These are phyloP conservation scores for Galerina marginata DNA, from an alignment of 768 basidiomycete species.

Conservation along the genomic window DNA sequence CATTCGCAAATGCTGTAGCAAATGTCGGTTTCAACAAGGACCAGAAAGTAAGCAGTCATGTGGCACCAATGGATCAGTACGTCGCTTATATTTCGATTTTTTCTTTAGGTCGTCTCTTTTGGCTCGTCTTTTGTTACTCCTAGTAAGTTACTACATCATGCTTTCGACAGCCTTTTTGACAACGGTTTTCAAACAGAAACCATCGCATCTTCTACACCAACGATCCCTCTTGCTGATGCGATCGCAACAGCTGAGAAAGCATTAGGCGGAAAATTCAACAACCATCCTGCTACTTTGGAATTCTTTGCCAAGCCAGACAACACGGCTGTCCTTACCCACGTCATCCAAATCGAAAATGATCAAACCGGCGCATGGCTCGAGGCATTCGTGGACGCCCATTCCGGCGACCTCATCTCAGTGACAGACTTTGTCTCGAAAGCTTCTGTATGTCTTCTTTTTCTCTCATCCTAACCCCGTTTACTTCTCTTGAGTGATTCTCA, in stretches of 20 bases:
- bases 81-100: not conserved
- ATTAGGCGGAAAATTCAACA: constrained; percentile 48
- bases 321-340: constrained; percentile 46
- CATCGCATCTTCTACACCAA: constrained; percentile 44
- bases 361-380: constrained; percentile 56
- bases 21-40: constrained; percentile 37
- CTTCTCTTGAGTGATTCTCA: not conserved
- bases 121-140: constrained; percentile 34
- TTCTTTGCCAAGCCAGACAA: constrained; percentile 49
- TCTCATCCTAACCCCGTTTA: not conserved
- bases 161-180: not conserved
- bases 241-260: constrained; percentile 41
- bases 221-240: constrained; percentile 40
- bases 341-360: constrained; percentile 42
- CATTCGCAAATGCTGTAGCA: constrained; percentile 38
- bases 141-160: not conserved
- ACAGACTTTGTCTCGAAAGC: constrained; percentile 59
- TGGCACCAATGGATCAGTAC: not conserved
- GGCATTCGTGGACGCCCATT: constrained; percentile 64
- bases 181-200: constrained; percentile 17
- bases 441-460: constrained; percentile 35
- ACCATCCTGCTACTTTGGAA: constrained; percentile 45
- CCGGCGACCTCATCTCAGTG: constrained; percentile 56
- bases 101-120: constrained; percentile 5
- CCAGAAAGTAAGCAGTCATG: not conserved